Evolutionary conservation across 2,329 filamentous ascomycete genomes (phyloP).

Genomic region (Zasmidium citrigriseum): DNA sequence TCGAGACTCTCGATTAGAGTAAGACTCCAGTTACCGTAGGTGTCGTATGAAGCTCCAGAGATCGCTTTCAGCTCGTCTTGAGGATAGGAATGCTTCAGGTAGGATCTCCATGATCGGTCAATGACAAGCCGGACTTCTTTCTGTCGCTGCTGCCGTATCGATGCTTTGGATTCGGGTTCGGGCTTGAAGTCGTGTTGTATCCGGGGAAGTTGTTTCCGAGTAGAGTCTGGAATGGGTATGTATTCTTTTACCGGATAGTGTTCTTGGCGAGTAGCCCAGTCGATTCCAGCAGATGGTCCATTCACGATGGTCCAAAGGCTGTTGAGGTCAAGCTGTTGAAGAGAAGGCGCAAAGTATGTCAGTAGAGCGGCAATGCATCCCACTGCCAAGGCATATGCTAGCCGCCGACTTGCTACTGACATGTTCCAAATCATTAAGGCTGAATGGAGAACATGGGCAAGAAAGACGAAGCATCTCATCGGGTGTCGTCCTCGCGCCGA

Average conservation of each 20-base stretch:
- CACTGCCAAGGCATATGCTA: not conserved
- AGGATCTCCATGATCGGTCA: slow-evolving; percentile 76
- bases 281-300: not conserved
- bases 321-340: not conserved
- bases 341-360: not conserved
- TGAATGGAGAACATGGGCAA: too few relatives aligned
- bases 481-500: too few relatives aligned
- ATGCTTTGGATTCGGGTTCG: slow-evolving; percentile 1
- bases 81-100: slow-evolving; percentile 75
- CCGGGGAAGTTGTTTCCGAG: slow-evolving; percentile 5
- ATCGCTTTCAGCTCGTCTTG: slow-evolving; percentile 79
- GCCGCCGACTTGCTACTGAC: not conserved
- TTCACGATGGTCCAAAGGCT: not conserved
- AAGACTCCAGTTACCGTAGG: slow-evolving; percentile 81
- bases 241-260: slow-evolving; percentile 15
- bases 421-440: not conserved
- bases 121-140: slow-evolving; percentile 70
- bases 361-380: not conserved
- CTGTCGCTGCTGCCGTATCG: slow-evolving; percentile 13
- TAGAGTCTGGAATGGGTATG: slow-evolving; percentile 4
- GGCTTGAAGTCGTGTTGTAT: slow-evolving; percentile 14
- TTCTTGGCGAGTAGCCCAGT: slow-evolving; percentile 17
- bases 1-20: slow-evolving; percentile 54
- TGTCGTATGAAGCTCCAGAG: slow-evolving; percentile 66
- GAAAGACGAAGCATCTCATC: too few relatives aligned